Conservation (phyloP, 2,329 filamentous ascomycete genomes). For the Monosporascus ibericus region DNA sequence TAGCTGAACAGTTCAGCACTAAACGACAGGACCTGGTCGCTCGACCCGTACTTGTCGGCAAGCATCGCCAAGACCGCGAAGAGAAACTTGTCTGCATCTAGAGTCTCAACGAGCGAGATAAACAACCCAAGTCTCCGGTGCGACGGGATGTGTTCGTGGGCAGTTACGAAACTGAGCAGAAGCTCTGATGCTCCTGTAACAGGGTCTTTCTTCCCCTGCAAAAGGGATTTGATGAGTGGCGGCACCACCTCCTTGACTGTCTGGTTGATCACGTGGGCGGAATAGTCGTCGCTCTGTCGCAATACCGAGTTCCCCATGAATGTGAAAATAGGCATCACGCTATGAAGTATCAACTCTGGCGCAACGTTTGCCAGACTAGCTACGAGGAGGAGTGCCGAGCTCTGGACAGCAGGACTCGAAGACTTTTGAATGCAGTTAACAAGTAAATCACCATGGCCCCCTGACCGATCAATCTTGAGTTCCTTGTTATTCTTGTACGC, state of each 20-base stretch:
- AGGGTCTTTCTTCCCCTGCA: conserved; percentile 70
- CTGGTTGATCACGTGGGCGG: conserved; percentile 89
- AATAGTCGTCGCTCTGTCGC: conserved; percentile 92
- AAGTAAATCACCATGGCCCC: conserved; percentile 81
- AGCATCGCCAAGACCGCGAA: conserved; percentile 86
- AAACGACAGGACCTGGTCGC: conserved; percentile 68
- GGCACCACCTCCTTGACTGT: conserved; percentile 94
- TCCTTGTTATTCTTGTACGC: conserved; percentile 58
- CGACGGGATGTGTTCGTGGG: conserved; percentile 90
- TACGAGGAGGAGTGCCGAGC: conserved; percentile 80
- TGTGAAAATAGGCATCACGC: conserved; percentile 98
- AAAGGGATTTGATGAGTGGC: conserved; percentile 78
- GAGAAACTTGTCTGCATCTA: conserved; percentile 81
- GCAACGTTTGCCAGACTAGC: conserved; percentile 81
- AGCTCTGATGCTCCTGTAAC: conserved; percentile 82
- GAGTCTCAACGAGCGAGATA: conserved; percentile 73
- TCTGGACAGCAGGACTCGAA: conserved; percentile 88
- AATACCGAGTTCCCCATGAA: conserved; percentile 93
- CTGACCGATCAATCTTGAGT: conserved; percentile 67
- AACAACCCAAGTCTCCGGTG: conserved; percentile 81
- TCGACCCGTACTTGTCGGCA: conserved; percentile 79
- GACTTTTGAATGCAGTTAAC: conserved; percentile 93
- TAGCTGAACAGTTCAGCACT: conserved; percentile 65
- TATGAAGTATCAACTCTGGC: conserved; percentile 88
- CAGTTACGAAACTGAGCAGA: conserved; percentile 90